Evolutionary conservation across 129 eudicot species (phyloP), one percentile per base, ranked within the genome.

Genomic region (Lonicera japonica): DNA sequence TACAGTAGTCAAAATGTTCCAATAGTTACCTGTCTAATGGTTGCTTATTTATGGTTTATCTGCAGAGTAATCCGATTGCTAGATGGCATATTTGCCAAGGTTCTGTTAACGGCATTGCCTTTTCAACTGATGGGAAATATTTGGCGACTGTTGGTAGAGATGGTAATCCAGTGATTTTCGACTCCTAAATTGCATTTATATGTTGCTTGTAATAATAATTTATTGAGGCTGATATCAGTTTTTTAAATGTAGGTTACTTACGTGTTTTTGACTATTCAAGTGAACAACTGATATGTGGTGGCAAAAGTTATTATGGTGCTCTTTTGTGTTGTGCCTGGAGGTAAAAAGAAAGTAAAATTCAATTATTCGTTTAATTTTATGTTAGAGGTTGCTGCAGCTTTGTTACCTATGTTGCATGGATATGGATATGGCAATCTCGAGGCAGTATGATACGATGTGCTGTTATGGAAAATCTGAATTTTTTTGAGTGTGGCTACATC

Each of bases 21-120:
- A 23, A 34, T 64, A 25, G 61, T 50, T 50, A 5, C 3, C 55
- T 16, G 4, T 8, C 3, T 50, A 15, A 17, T 50, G 21, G 55
- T 50, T 50, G 21, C 21, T 50, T 17, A 50, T 14, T 6, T 50
- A 45, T 50, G 20, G 0, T 50, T 50, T 48, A 60, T 61, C 60
- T 67, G 79, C 71, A 77, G 82, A 77, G 78, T 58, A 89, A 89
- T 74, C 95, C 96, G 25, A 69, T 85, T 56, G 90, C 88, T 63
- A 77, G 96, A 74, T 89, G 96, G 96, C 96, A 85, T 71, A 80
- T 89, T 50, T 80, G 96, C 73, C 96, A 89, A 75, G 95, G 95
- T 38, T 74, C 95, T 23, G 77, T 89, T 38, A 89, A 89, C 25
- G 82, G 85, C 70, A 60, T 82, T 14, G 75, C 85, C 11, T 89